A percentile compares a stretch with the other conserved stretches of the same genome.
Conservation (phyloP, 345 rosid genomes). For the Carallia pectinifolia region DNA sequence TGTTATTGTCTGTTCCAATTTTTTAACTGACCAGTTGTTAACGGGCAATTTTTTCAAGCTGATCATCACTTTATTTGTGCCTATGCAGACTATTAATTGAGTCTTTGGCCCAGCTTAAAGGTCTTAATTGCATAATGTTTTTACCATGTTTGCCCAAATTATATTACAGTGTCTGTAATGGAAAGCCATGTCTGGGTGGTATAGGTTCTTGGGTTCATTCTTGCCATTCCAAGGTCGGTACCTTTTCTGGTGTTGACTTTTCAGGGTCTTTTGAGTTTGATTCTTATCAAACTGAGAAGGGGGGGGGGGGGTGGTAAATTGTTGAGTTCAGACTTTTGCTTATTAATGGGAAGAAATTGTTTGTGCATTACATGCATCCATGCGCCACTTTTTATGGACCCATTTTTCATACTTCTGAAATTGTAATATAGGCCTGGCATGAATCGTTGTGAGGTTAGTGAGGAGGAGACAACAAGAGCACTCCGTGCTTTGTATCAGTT, state of each 20-base stretch:
- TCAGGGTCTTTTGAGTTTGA: not conserved
- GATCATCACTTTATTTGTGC: not conserved
- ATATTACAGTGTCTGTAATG: not conserved
- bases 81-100: not conserved
- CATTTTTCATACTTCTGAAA: constrained; percentile 19
- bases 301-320: not conserved
- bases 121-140: not conserved
- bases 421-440: constrained; percentile 42
- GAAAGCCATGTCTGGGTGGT: not conserved
- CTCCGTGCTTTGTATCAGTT: constrained; percentile 24
- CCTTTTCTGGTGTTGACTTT: not conserved
- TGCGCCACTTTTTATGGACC: constrained; percentile 8
- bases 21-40: not conserved
- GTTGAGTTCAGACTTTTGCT: not conserved
- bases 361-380: not conserved
- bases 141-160: not conserved
- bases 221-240: not conserved
- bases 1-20: not conserved
- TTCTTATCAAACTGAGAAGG: not conserved
- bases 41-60: not conserved
- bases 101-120: not conserved
- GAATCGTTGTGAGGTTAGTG: constrained; percentile 45
- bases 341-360: too few relatives aligned
- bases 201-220: not conserved
- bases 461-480: constrained; percentile 48